phyloP scores from a whole-genome alignment of 2,329 filamentous ascomycete species.

The Nothophoma quercina region DNA sequence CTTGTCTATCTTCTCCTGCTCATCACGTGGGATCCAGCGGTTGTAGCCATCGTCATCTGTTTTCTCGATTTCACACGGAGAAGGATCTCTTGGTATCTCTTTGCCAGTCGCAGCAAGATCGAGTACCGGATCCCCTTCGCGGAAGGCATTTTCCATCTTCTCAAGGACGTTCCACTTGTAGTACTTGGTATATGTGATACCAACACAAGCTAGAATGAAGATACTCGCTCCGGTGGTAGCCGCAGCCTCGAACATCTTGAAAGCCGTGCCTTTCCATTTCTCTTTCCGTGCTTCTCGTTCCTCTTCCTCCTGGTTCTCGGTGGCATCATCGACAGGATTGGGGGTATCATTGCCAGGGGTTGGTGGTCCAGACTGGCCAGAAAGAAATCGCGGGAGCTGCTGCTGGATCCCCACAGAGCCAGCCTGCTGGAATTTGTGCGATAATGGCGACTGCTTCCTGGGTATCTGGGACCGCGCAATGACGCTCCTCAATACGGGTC shows the following conservation, averaged over 20 bases:
- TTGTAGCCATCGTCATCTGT: conserved; percentile 59
- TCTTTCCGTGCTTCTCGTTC: conserved; percentile 27
- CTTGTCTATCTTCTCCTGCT: conserved; percentile 81
- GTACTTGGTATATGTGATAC: conserved; percentile 58
- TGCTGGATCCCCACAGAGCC: conserved; percentile 23
- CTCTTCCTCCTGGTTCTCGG: conserved; percentile 32
- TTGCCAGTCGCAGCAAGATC: conserved; percentile 63
- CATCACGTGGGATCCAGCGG: conserved; percentile 83
- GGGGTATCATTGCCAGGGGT: conserved; percentile 49
- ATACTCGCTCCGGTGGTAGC: conserved; percentile 61
- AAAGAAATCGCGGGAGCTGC: conserved; percentile 35
- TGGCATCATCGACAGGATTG: conserved; percentile 49
- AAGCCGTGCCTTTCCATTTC: conserved; percentile 52
- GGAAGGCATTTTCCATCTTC: conserved; percentile 93
- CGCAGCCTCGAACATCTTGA: conserved; percentile 62
- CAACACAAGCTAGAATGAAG: conserved; percentile 55
- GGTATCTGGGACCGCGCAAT: conserved; percentile 9
- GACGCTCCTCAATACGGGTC: conserved; percentile 22
- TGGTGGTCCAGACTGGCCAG: conserved; percentile 46
- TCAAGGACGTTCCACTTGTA: conserved; percentile 92
- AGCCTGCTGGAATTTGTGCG: conserved; percentile 34
- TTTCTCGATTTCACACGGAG: conserved; percentile 24
- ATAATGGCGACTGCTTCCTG: conserved; percentile 12
- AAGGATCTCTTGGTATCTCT: conserved; percentile 41
- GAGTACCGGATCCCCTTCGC: conserved; percentile 87